These are phyloP conservation scores for Neoboletus magnificus DNA, from an alignment of 768 basidiomycete species.

Conservation along the genomic window DNA sequence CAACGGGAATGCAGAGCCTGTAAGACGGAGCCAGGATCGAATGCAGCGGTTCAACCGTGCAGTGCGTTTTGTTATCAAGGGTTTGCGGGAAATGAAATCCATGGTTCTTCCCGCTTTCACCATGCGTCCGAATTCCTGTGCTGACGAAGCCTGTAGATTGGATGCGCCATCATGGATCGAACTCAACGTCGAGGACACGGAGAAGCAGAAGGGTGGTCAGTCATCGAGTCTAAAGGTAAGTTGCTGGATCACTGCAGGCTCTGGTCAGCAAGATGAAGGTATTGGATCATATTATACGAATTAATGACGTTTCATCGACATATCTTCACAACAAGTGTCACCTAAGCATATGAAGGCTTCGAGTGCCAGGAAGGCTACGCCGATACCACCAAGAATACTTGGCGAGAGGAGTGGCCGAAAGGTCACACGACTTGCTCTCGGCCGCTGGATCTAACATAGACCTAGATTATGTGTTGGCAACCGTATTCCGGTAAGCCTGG, in stretches of 20 bases:
- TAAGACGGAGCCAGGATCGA: slow-evolving; percentile 82
- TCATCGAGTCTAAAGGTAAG: slow-evolving; percentile 60
- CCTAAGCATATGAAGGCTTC: too few relatives aligned
- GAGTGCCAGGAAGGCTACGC: too few relatives aligned
- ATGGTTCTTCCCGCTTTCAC: slow-evolving; percentile 65
- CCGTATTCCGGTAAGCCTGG: too few relatives aligned
- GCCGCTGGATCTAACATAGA: too few relatives aligned
- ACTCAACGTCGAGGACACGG: slow-evolving; percentile 61
- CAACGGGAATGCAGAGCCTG: slow-evolving; percentile 87
- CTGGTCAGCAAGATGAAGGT: slow-evolving; percentile 62
- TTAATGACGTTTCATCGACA: too few relatives aligned
- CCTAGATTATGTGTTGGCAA: too few relatives aligned
- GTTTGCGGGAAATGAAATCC: slow-evolving; percentile 83
- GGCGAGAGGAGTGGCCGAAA: too few relatives aligned
- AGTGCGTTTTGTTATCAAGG: slow-evolving; percentile 84
- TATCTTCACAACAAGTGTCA: too few relatives aligned
- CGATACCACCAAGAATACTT: too few relatives aligned
- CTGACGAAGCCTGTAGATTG: slow-evolving; percentile 45
- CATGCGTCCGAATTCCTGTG: background rate
- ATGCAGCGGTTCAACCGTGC: slow-evolving; percentile 95
- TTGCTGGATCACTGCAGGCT: slow-evolving; percentile 68
- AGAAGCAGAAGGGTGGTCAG: slow-evolving; percentile 53
- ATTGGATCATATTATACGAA: too few relatives aligned
- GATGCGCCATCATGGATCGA: slow-evolving; percentile 84
- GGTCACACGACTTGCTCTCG: too few relatives aligned